Evolutionary conservation across 208 protist genomes (phyloP), one percentile per base, ranked within the genome.

Genomic region (Vickermania spadyakhi): DNA sequence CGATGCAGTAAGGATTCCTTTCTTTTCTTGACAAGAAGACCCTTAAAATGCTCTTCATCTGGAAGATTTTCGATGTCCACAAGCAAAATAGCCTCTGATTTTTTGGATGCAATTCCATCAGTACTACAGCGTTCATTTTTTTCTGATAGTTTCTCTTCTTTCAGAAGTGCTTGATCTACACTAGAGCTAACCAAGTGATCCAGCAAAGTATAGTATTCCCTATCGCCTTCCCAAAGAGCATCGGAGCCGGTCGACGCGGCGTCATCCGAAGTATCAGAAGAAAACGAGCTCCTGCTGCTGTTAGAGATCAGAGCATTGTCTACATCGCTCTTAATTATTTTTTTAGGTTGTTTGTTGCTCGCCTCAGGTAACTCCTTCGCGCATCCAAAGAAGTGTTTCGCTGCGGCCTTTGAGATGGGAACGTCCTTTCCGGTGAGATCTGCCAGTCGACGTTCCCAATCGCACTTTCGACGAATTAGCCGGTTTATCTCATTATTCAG

Each of bases 401-500:
- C 67, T 2, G 57, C 51, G 11, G 56, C 28, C 1, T 41, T 62
- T 11, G 18, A 21, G 18, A 62, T 28, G 2, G 30, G 49, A n/a
- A 55, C 25, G 18, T 62, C 54, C 42, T 65, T 64, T 7, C 56
- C 66, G 0, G 75, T 69, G 31, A 74, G 52, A 0, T 65, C 31
- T 18, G 54, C 56, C 28, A 86, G 66, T 0, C 81, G 64, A 29
- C 57, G 55, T 60, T 90, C 82, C 86, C 86, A 93, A 30, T 75
- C 58, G 42, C 74, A 67, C 58, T 73, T 83, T 28, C 73, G 77
- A 23, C 64, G 58, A 31, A 90, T 61, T 2, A 93, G 72, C 55
- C 77, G 73, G 60, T 93, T 89, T 1, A 90, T 59, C 50, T 93
- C 82, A 53, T 90, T 78, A 54, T 93, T 93, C 63, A 79, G 82